Evolutionary conservation across 2,329 filamentous ascomycete genomes (phyloP), one percentile per base, ranked within the genome.

Genomic region (Cladophialophora yegresii): DNA sequence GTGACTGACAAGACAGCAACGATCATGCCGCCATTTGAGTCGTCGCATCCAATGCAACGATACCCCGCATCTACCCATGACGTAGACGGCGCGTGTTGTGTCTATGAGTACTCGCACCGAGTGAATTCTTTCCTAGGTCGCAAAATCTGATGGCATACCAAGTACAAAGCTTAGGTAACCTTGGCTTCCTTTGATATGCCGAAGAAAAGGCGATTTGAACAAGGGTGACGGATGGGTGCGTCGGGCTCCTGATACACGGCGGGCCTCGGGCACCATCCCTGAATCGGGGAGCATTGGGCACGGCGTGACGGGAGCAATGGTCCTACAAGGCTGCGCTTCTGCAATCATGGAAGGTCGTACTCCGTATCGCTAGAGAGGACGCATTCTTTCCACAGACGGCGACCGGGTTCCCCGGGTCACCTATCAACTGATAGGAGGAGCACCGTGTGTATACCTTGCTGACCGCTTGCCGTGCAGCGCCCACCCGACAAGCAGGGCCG

Each of bases 11-110:
- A 54, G 51, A 32, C 30, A 32, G 3, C 26, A 23, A 58, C 13
- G 13, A 16, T 40, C 36, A 40, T 40, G 55, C 40, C 26, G 13
- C 6, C 20, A 26, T 9, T 23, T n/a, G 47, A 50, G 47, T 50
- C n/a, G 47, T 50, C 47, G 20, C 20, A 16, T 22, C 47, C 9
- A 23, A 23, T 22, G 12, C 20, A 50, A 23, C 5, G 8, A 12
- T 50, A 58, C 40, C 55, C 54, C 20, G 32, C 55, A 58, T 36
- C 36, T 9, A 28, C 30, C 28, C 3, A 58, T 58, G 56, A 59
- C 36, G 57, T 59, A 45, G 50, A 59, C 10, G 43, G 33, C 56
- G 23, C 50, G 10, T 54, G 47, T 22, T 50, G 20, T 23, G 20
- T n/a, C 47, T 50, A 22, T n/a, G n/a, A 8, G 12, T 8, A 10